These are phyloP conservation scores for Aspergillus ruber DNA, from an alignment of 2,329 filamentous ascomycete species.

Conservation along the genomic window DNA sequence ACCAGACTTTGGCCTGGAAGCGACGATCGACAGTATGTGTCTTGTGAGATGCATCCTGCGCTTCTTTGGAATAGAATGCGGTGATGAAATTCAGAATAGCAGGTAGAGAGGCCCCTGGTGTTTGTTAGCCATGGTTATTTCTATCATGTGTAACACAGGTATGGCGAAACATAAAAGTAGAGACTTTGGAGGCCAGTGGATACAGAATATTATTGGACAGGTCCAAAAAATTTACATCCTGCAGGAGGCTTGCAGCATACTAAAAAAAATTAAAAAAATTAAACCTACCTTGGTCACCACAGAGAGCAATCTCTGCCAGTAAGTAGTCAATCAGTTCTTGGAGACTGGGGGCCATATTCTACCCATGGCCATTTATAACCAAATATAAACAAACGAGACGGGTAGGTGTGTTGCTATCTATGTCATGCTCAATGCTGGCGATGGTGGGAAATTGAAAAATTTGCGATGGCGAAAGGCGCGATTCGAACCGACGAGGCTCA, in stretches of 20 bases:
- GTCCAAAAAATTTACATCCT: not conserved
- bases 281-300: conserved; percentile 51
- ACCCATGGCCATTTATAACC: conserved; percentile 7
- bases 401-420: not conserved
- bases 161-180: too few species aligned
- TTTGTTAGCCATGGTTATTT: conserved; percentile 13
- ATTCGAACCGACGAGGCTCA: conserved; percentile 23
- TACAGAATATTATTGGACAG: conserved; percentile 7
- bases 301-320: conserved; percentile 53
- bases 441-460: conserved; percentile 4
- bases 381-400: conserved; percentile 4
- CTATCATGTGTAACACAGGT: not conserved
- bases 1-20: conserved; percentile 52
- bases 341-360: conserved; percentile 44
- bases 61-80: conserved; percentile 27
- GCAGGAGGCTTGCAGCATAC: conserved; percentile 10
- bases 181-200: not conserved
- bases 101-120: conserved; percentile 28
- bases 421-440: not conserved
- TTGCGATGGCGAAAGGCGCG: conserved; percentile 15
- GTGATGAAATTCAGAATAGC: conserved; percentile 31
- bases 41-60: conserved; percentile 13
- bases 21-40: conserved; percentile 39
- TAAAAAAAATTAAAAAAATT: conserved; percentile 10
- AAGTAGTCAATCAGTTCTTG: conserved; percentile 54